These are phyloP conservation scores for Colletotrichum sp. DNA, from an alignment of 2,329 filamentous ascomycete genomes.

Conservation along the genomic window DNA sequence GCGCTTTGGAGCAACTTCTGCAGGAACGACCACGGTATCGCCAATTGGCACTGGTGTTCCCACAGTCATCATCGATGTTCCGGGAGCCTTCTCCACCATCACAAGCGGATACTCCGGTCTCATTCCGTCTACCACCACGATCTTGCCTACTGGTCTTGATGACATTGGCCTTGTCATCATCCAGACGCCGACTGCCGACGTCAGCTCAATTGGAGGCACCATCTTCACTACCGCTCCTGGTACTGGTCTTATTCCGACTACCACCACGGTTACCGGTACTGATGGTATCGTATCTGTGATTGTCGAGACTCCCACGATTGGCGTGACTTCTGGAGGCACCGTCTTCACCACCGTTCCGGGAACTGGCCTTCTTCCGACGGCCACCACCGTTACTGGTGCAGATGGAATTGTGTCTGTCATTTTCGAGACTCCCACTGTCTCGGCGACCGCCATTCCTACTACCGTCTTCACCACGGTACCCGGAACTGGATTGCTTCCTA, in stretches of 20 bases:
- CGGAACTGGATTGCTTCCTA: neutral
- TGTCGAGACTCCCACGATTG: neutral
- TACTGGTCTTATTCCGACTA: neutral
- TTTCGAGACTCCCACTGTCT: neutral
- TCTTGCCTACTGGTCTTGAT: neutral
- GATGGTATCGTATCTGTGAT: neutral
- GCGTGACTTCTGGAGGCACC: neutral
- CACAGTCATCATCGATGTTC: slow-evolving; percentile 6
- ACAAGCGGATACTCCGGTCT: slow-evolving; percentile 8
- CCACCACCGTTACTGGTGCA: neutral
- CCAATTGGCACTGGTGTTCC: neutral
- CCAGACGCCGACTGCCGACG: neutral
- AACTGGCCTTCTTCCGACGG: neutral
- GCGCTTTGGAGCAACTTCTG: slow-evolving; percentile 4
- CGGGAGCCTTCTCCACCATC: neutral
- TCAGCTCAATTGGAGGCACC: neutral
- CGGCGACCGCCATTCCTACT: neutral
- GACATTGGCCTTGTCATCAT: slow-evolving; percentile 1
- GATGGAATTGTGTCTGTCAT: neutral
- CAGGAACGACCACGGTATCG: neutral
- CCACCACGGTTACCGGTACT: neutral
- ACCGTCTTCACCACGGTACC: neutral
- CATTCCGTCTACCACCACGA: neutral
- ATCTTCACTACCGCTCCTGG: neutral
- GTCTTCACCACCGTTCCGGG: neutral